These are phyloP conservation scores for Phoma sp. DNA, from an alignment of 2,329 filamentous ascomycete species.

Conservation along the genomic window DNA sequence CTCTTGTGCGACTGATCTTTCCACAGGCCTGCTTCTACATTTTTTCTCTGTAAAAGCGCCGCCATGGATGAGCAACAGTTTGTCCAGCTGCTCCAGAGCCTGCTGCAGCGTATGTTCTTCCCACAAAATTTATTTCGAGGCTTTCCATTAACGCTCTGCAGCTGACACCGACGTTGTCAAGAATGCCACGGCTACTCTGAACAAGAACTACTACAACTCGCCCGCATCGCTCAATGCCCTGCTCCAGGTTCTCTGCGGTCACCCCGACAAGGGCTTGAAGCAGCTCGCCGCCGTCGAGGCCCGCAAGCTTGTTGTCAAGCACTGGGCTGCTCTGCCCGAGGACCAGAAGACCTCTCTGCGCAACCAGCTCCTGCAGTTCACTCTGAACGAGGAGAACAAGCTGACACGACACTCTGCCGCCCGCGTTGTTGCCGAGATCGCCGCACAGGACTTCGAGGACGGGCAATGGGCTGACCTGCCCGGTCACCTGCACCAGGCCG, in stretches of 20 bases:
- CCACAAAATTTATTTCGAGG: background rate
- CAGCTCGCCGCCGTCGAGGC: constrained; percentile 93
- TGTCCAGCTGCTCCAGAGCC: constrained; percentile 82
- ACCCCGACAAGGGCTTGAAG: constrained; percentile 73
- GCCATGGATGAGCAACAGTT: constrained; percentile 83
- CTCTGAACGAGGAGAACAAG: constrained; percentile 77
- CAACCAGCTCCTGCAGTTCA: constrained; percentile 81
- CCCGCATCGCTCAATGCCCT: constrained; percentile 84
- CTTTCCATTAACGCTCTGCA: constrained; percentile 53
- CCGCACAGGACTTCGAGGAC: constrained; percentile 83
- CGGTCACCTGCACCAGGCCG: constrained; percentile 77
- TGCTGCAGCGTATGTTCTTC: constrained; percentile 76
- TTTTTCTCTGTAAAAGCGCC: constrained; percentile 28
- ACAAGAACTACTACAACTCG: constrained; percentile 90
- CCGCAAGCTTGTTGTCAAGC: constrained; percentile 79
- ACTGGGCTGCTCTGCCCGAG: constrained; percentile 77
- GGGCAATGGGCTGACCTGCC: constrained; percentile 86
- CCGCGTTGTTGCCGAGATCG: constrained; percentile 85
- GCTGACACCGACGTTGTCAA: constrained; percentile 80
- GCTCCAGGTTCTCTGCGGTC: constrained; percentile 84
- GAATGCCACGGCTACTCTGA: constrained; percentile 84
- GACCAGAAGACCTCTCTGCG: constrained; percentile 82
- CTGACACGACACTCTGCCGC: constrained; percentile 85
- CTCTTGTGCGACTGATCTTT: constrained; percentile 28
- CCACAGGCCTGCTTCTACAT: constrained; percentile 30